Conservation (phyloP, 2,329 filamentous ascomycete species). For the Lasiodiplodia hormozganensis region DNA sequence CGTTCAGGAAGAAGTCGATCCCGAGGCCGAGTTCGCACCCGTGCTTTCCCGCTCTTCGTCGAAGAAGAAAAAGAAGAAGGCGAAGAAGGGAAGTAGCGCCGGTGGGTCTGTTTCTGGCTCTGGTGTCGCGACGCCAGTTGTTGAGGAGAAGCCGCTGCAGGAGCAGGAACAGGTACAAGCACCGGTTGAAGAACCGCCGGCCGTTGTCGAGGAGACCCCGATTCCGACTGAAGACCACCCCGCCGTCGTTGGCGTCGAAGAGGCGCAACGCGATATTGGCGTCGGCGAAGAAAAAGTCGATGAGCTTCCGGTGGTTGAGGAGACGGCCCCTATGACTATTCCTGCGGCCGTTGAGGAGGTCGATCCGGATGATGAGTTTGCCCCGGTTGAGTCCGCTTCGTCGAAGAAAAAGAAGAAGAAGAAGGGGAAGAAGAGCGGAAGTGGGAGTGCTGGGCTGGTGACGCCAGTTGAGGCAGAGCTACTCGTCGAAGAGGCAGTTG, state of each 20-base stretch:
- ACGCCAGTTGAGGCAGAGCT: not conserved
- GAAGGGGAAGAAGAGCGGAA: not conserved
- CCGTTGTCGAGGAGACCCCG: not conserved
- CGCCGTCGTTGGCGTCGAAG: not conserved
- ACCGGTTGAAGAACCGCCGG: not conserved
- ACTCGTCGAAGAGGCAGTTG: not conserved
- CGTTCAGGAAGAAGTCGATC: not conserved
- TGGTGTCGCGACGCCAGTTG: not conserved
- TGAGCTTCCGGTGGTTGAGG: not conserved
- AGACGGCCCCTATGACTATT: not conserved
- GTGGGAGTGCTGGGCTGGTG: not conserved
- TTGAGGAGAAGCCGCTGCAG: not conserved
- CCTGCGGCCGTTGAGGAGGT: not conserved
- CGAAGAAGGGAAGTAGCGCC: not conserved
- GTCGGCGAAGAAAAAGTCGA: not conserved
- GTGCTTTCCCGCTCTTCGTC: not conserved
- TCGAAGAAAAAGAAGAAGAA: not conserved
- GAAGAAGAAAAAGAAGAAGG: conserved; percentile 3
- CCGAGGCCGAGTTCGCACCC: not conserved
- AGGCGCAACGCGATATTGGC: not conserved
- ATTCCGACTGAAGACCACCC: not conserved
- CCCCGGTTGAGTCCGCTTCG: not conserved
- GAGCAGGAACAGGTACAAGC: not conserved
- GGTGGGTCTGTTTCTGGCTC: not conserved
- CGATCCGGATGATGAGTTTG: not conserved